Base-by-base conservation (phyloP, 306 rosid genomes). In the Clitoria ternatea region DNA sequence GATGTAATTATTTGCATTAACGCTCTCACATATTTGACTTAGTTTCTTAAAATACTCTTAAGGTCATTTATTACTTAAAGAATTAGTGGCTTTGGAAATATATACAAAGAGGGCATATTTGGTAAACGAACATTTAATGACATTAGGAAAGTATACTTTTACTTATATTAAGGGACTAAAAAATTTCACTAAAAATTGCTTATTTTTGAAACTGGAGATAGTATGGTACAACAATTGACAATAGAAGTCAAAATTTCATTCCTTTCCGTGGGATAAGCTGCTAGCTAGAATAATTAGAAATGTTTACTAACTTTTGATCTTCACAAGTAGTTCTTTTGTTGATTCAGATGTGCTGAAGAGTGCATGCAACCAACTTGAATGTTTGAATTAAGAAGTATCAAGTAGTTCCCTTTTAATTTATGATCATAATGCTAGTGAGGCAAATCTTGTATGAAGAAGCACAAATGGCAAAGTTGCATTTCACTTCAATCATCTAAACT, bases 341-440 rank as follows among this genome's bases (percentile, higher is more conserved):
- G 44, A 75, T 32, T 24, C 26, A 14, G 17, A 66, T 43, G n/a
- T 36, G 26, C 14, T 9, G 1, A 54, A 54, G 49, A 77, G 26
- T 33, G 63, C 62, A 43, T 73, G 69, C 13, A 30, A 23, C 66
- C 79, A 44, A 52, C 22, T 1, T 45, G 52, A 59, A 76, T 69
- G 22, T 47, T 43, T 61, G 50, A 52, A 42, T 29, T 59, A 60
- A 42, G 30, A 52, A 57, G 62, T 36, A 57, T 26, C 37, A 17
- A 48, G 40, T 12, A 40, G 45, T 48, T 53, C 13, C 50, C 29
- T 33, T 62, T 27, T 4, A 33, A 44, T 30, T 17, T 45, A 73
- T 20, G 17, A 57, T 60, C 44, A 59, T 47, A 69, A 17, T 37
- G 36, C 33, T 30, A 27, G 60, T 1, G 61, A 44, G 53, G 35